phyloP scores from a whole-genome alignment of 352 stramenopile species.

The Pythium dissotocum region DNA sequence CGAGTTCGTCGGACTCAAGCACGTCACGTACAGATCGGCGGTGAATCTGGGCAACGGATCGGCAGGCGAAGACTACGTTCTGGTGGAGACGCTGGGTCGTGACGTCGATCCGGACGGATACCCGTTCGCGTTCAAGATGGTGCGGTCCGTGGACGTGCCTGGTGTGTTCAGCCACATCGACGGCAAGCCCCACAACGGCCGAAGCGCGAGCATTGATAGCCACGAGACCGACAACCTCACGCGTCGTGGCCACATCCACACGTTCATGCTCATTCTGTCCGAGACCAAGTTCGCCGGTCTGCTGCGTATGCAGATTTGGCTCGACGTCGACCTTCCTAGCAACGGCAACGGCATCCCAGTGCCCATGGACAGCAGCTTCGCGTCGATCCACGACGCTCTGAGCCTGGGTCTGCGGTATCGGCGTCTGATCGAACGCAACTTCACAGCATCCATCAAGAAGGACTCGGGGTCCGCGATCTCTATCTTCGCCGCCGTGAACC shows the following conservation, averaged over 20 bases:
- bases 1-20: constrained; percentile 77
- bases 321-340: constrained; percentile 57
- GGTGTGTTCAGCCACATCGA: constrained; percentile 38
- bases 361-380: constrained; percentile 28
- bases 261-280: constrained; percentile 57
- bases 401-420: constrained; percentile 67
- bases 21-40: constrained; percentile 70
- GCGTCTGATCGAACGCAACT: constrained; percentile 53
- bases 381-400: constrained; percentile 66
- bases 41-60: constrained; percentile 38
- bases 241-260: constrained; percentile 56
- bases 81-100: constrained; percentile 57
- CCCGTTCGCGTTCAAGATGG: constrained; percentile 66
- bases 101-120: constrained; percentile 44
- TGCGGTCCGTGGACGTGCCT: constrained; percentile 41
- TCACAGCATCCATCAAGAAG: constrained; percentile 35
- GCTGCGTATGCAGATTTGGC: constrained; percentile 73
- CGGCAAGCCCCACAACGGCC: constrained; percentile 45
- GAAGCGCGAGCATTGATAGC: constrained; percentile 41
- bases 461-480: constrained; percentile 27
- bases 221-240: constrained; percentile 24
- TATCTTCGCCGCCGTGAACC: constrained; percentile 32
- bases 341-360: constrained; percentile 5
- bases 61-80: constrained; percentile 61
- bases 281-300: constrained; percentile 58